Conservation (phyloP, 2,329 filamentous ascomycete genomes). For the Trichophyton equinum region DNA sequence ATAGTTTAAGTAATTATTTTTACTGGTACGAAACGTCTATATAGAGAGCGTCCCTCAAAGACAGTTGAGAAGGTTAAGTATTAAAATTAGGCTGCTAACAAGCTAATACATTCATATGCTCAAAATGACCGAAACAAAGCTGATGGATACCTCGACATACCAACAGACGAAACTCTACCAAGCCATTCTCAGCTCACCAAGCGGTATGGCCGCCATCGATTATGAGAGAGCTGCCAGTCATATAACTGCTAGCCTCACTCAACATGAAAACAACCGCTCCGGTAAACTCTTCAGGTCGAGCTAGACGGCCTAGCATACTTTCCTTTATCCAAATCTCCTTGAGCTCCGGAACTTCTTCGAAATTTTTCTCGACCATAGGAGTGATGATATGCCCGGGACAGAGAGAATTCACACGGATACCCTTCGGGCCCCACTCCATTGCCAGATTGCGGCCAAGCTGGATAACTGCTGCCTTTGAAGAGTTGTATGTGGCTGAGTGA, state of each 20-base stretch:
- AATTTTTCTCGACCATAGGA: slow-evolving; percentile 71
- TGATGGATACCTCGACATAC: too few relatives aligned
- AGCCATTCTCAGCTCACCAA: slow-evolving; percentile 20
- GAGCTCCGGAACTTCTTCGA: slow-evolving; percentile 54
- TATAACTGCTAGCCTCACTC: slow-evolving; percentile 55
- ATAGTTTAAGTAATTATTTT: too few relatives aligned
- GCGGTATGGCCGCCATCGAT: slow-evolving; percentile 58
- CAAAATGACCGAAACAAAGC: too few relatives aligned
- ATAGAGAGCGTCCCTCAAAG: too few relatives aligned
- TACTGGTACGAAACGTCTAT: too few relatives aligned
- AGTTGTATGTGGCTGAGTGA: slow-evolving; percentile 37
- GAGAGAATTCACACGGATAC: slow-evolving; percentile 43
- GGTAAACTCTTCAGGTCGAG: slow-evolving; percentile 46
- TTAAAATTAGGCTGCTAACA: too few relatives aligned
- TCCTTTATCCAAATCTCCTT: slow-evolving; percentile 32
- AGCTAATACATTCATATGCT: too few relatives aligned
- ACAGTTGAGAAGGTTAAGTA: too few relatives aligned
- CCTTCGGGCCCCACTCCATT: slow-evolving; percentile 40
- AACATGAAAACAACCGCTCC: slow-evolving; percentile 57
- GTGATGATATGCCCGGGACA: slow-evolving; percentile 45
- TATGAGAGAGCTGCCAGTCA: slow-evolving; percentile 56
- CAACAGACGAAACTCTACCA: not conserved
- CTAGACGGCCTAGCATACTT: slow-evolving; percentile 43
- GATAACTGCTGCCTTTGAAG: slow-evolving; percentile 43
- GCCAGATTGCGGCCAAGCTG: slow-evolving; percentile 41